Conservation (phyloP, 805 yeast species). For the Yarrowia sp. region DNA sequence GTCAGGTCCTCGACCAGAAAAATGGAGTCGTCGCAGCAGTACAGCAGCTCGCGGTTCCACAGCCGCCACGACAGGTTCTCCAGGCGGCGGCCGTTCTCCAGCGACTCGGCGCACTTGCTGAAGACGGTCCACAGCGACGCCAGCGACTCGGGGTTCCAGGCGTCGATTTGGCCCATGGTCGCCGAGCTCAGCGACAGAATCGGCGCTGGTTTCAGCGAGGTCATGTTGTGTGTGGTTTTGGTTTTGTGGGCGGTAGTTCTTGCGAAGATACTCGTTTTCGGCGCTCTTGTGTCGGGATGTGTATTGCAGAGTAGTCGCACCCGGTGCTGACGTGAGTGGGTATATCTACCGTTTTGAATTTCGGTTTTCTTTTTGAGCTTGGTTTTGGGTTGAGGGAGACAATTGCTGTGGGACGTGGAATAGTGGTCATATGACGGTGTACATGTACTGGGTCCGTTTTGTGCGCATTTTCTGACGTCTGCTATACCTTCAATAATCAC, state of each 20-base stretch:
- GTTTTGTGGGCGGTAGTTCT: background rate
- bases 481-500: too few relatives aligned
- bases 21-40: constrained; percentile 14
- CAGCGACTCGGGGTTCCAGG: constrained; percentile 27
- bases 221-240: background rate
- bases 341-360: constrained; percentile 15
- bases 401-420: too few relatives aligned
- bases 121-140: constrained; percentile 39
- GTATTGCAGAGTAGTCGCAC: too few relatives aligned
- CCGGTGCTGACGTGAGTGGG: background rate
- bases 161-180: constrained; percentile 23
- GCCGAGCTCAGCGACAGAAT: constrained; percentile 11
- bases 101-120: constrained; percentile 39
- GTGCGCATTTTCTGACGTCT: too few relatives aligned
- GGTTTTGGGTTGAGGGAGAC: too few relatives aligned
- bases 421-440: too few relatives aligned
- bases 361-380: background rate
- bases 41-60: constrained; percentile 34
- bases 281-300: background rate
- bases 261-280: background rate
- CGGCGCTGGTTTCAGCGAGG: background rate
- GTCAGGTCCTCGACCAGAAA: constrained; percentile 22
- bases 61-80: constrained; percentile 43
- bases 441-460: too few relatives aligned
- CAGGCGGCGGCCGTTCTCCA: constrained; percentile 42